phyloP scores from a whole-genome alignment of 2,329 filamentous ascomycete genomes.

The Neocucurbitaria cava region DNA sequence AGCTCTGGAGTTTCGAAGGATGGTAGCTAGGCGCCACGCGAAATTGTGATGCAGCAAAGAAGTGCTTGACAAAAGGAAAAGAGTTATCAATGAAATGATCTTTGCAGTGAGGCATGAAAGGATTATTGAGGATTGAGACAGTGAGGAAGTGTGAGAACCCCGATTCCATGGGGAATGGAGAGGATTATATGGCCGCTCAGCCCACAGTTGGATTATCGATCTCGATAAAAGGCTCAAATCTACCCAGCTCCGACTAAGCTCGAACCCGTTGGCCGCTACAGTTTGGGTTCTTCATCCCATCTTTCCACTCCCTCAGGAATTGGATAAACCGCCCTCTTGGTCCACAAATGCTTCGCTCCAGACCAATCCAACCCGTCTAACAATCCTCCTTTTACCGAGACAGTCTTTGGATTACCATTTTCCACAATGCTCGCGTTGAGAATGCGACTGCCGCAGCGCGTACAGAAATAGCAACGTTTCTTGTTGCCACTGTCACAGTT shows the following conservation, averaged over 20 bases:
- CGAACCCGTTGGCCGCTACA: not conserved
- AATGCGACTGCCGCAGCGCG: slow-evolving; percentile 69
- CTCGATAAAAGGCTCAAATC: not conserved
- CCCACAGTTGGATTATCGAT: not conserved
- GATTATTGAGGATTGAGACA: not conserved
- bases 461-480: slow-evolving; percentile 47
- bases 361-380: slow-evolving; percentile 61
- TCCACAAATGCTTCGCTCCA: slow-evolving; percentile 68
- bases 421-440: slow-evolving; percentile 64
- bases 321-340: slow-evolving; percentile 70
- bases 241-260: not conserved
- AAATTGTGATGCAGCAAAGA: slow-evolving; percentile 13
- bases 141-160: not conserved
- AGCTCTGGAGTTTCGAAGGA: not conserved
- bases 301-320: slow-evolving; percentile 70
- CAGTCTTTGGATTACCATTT: slow-evolving; percentile 32
- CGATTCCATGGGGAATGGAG: not conserved
- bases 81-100: not conserved
- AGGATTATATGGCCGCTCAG: not conserved
- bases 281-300: slow-evolving; percentile 60
- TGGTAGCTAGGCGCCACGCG: slow-evolving; percentile 4
- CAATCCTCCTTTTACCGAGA: slow-evolving; percentile 72
- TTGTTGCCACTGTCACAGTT: slow-evolving; percentile 29
- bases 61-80: slow-evolving; percentile 8
- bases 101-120: not conserved